Evolutionary conservation across 495 filamentous ascomycete genomes (phyloP), one percentile per base, ranked within the genome.

Genomic region (Tuber umbilicatum): DNA sequence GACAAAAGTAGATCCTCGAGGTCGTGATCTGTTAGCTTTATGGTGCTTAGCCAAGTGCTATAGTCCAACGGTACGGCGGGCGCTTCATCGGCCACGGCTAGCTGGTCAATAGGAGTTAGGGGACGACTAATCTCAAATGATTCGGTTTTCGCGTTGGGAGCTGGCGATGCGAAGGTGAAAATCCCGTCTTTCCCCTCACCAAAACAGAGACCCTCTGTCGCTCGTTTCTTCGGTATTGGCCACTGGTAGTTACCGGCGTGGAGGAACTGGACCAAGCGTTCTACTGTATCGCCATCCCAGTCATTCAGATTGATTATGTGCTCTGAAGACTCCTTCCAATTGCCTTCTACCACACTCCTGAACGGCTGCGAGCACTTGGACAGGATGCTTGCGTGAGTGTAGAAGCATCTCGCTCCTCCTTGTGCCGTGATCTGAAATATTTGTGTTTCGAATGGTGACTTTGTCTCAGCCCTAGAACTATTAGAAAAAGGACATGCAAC

Each of bases 251-350:
- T 31, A 5, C 50, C 70, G 2, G 74, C 73, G 35, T 75, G 69
- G 3, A 75, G 37, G 23, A 75, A 73, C 40, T 75, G 35, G 23
- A 73, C 37, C 2, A 75, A 47, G 0, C 35, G 71, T 5, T 42
- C 55, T 4, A 75, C 41, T 0, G 74, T 75, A 23, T 60, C 35
- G 5, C 35, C 40, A 55, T 76, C 75, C 75, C 75, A 76, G 27
- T 68, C 31, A 31, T 21, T 39, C 5, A 76, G 39, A 38, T 76
- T 17, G 16, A 76, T 67, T 16, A 39, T 45, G 31, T 39, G 74
- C 4, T 73, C 42, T 0, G 35, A 35, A 19, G 60, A 37, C 42
- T 27, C 35, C 27, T 40, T 35, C 1, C 17, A 73, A 38, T 5
- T 7, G 0, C 41, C 64, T 10, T 38, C 37, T 42, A n/a, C 43